phyloP scores from a whole-genome alignment of 805 yeast genomes.

The Hanseniaspora hatyaiensis region DNA sequence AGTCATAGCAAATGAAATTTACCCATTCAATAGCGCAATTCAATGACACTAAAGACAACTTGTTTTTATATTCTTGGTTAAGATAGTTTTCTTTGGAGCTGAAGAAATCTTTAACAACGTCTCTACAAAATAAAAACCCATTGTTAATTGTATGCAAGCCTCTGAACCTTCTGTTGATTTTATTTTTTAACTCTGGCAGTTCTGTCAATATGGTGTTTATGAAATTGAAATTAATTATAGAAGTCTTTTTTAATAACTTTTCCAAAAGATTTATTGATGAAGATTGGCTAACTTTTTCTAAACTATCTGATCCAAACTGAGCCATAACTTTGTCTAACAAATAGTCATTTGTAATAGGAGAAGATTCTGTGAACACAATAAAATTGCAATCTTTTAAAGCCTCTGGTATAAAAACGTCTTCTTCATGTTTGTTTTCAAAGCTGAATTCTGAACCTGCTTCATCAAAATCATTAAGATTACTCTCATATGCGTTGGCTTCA shows the following conservation, averaged over 20 bases:
- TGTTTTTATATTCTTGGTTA: slow-evolving; percentile 43
- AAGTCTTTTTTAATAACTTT: slow-evolving; percentile 53
- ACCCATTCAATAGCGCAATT: slow-evolving; percentile 82
- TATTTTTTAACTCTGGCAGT: slow-evolving; percentile 39
- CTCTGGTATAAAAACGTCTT: slow-evolving; percentile 29
- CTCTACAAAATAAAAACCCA: slow-evolving; percentile 66
- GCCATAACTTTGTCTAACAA: slow-evolving; percentile 44
- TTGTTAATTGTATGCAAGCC: slow-evolving; percentile 69
- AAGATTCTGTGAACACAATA: slow-evolving; percentile 58
- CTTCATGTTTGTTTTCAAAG: too few species aligned
- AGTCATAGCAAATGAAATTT: slow-evolving; percentile 83
- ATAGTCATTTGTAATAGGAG: slow-evolving; percentile 43
- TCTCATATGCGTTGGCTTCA: slow-evolving; percentile 13
- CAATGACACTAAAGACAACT: slow-evolving; percentile 59
- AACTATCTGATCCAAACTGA: slow-evolving; percentile 44
- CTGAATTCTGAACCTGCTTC: too few species aligned
- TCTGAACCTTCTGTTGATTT: slow-evolving; percentile 47
- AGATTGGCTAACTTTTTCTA: slow-evolving; percentile 47
- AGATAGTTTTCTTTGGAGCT: slow-evolving; percentile 48
- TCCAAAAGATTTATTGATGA: slow-evolving; percentile 67
- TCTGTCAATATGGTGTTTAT: slow-evolving; percentile 54
- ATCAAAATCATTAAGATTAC: slow-evolving; percentile 31
- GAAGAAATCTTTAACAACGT: slow-evolving; percentile 60
- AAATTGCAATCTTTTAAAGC: slow-evolving; percentile 39
- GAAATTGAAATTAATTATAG: slow-evolving; percentile 56